Evolutionary conservation across 2,329 filamentous ascomycete genomes (phyloP), one percentile per base, ranked within the genome.

Genomic region (Penicillium sp.): DNA sequence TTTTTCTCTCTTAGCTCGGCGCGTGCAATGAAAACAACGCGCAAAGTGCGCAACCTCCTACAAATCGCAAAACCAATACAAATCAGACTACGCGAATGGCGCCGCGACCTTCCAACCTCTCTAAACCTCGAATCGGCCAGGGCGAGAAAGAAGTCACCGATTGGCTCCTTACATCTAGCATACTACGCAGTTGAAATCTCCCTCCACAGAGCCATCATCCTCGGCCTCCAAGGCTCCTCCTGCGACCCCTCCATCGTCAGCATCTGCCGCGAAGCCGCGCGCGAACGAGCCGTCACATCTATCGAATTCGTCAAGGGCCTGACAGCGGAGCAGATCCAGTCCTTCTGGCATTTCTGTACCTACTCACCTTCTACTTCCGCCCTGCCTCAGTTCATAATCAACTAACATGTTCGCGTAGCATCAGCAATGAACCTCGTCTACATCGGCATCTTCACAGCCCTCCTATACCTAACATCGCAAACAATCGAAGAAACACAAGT

Each of bases 391-490:
- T 38, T 11, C 5, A 9, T 38, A 38, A 35, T 35, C 35, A 41
- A 15, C 11, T 41, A 41, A 41, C 35, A 41, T 31, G 13, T 51
- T 54, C 8, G 11, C 13, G 3, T 15, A 55, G 52, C 52, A 17
- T 55, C 52, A 13, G 52, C 38, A n/a, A 55, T 55, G 52, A 55
- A 55, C 29, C n/a, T 55, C n/a, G 52, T 47, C n/a, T 55, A 55
- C 23, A 55, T 55, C 26, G 52, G 52, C 9, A 55, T 55, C 17
- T 55, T 55, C 26, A 55, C 52, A 5, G 38, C 38, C 23, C 19
- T 55, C 11, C 26, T 55, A 0, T 55, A 55, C 19, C 23, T 55
- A 15, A 55, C 52, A 23, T 55, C 52, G 13, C 38, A 55, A 55
- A 55, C 52, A 19, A 46, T 55, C 52, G 52, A 55, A 17, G 52